phyloP scores from a whole-genome alignment of 1,284 basidiomycete species.

The Moniliella sp. region DNA sequence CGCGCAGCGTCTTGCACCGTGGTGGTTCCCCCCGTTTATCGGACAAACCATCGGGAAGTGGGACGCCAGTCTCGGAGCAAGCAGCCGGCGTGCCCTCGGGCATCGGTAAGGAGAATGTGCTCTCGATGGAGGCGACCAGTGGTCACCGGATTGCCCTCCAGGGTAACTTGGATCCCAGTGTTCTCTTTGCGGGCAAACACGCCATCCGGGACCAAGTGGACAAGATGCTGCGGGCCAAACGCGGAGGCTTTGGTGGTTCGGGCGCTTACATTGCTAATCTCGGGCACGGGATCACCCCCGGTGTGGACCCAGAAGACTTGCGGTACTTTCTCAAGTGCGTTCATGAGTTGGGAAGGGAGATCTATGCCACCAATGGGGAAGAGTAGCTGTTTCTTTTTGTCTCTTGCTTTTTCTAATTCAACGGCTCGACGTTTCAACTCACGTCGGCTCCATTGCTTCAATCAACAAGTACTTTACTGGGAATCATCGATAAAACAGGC shows the following conservation, averaged over 20 bases:
- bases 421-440: too few relatives aligned
- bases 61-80: too few relatives aligned
- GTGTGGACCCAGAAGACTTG: slow-evolving; percentile 30
- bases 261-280: slow-evolving; percentile 62
- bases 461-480: too few relatives aligned
- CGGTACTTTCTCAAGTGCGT: slow-evolving; percentile 24
- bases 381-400: slow-evolving; percentile 1
- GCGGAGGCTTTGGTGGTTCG: slow-evolving; percentile 45
- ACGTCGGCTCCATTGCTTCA: too few relatives aligned
- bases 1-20: too few relatives aligned
- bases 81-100: too few relatives aligned
- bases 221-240: slow-evolving; percentile 44
- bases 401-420: not conserved
- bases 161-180: slow-evolving; percentile 72
- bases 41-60: too few relatives aligned
- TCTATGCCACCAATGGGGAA: slow-evolving; percentile 5
- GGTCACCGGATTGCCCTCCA: slow-evolving; percentile 50
- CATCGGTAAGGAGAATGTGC: too few relatives aligned
- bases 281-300: slow-evolving; percentile 64
- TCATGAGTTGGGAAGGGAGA: slow-evolving; percentile 20
- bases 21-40: too few relatives aligned
- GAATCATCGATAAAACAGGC: too few relatives aligned
- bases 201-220: slow-evolving; percentile 73
- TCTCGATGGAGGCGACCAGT: too few relatives aligned
- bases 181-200: slow-evolving; percentile 58